Base-by-base conservation (phyloP, 805 yeast genomes). In the Candida ipomoeae region DNA sequence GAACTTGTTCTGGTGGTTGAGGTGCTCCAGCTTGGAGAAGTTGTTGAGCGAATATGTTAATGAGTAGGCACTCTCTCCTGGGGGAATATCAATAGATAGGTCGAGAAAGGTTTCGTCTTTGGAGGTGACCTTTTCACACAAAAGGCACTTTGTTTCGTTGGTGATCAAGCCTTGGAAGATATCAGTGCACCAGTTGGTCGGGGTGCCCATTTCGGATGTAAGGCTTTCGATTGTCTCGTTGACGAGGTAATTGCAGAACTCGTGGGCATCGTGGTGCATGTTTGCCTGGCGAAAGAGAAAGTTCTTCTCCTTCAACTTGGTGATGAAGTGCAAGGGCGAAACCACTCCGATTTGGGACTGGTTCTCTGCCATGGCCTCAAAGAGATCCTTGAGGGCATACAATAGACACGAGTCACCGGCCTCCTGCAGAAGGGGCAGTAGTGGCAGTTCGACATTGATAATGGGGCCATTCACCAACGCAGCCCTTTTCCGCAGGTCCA, bases 241-340 rank as follows among this genome's bases (percentile, higher is more conserved):
- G 48, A 94, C 73, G 57, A 91, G 65, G 62, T 87, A 91, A 65
- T 91, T 92, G 63, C 91, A 77, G 67, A 94, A 94, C 69, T 94
- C 99, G 68, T 94, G 99, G 5, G 98, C 97, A 73, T 94, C 99
- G 64, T 94, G 99, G 65, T 94, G 99, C 96, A 90, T 91, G 57
- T 73, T 73, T 40, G 87, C 83, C 50, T 89, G 85, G 54, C 96
- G 75, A 66, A 94, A 94, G 60, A 92, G 71, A 58, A 84, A 87
- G 64, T 92, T 94, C 56, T 88, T 91, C 50, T 79, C 79, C 65
- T 89, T 92, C 48, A 92, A 72, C 48, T 85, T 84, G 42, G 82
- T 85, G 40, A 94, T 80, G 44, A 94, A 78, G 57, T 80, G 78
- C 29, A 75, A 71, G 0, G 98, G 97, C 1, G 96, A 87, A 0